phyloP scores from a whole-genome alignment of 345 rosid genomes.

The Hevea brasiliensis region DNA sequence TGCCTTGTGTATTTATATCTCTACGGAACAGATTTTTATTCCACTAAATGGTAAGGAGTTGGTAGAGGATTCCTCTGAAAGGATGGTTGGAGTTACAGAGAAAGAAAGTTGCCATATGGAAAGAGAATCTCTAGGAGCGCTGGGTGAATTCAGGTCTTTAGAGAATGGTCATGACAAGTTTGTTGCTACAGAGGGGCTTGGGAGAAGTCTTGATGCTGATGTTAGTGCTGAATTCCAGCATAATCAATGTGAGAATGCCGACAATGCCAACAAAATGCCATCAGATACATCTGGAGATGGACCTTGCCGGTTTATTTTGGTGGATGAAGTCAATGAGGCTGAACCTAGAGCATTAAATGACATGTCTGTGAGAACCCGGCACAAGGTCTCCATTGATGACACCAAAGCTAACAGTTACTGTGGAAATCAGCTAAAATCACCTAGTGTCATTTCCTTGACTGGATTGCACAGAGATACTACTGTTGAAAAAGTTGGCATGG shows the following conservation, averaged over 20 bases:
- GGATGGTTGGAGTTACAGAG: slow-evolving; percentile 9
- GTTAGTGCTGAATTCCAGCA: slow-evolving; percentile 17
- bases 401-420: not conserved
- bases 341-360: not conserved
- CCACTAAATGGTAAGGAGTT: not conserved
- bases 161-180: slow-evolving; percentile 20
- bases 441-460: slow-evolving; percentile 5
- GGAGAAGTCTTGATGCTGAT: slow-evolving; percentile 17
- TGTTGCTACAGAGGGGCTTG: slow-evolving; percentile 19
- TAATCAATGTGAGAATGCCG: slow-evolving; percentile 14
- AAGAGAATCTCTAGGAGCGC: slow-evolving; percentile 19
- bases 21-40: slow-evolving; percentile 5
- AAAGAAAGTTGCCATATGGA: slow-evolving; percentile 15
- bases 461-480: slow-evolving; percentile 12
- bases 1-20: too few relatives aligned
- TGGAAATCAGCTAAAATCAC: not conserved
- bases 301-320: not conserved
- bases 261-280: slow-evolving; percentile 8
- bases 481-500: slow-evolving; percentile 8
- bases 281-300: slow-evolving; percentile 9
- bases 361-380: too few relatives aligned
- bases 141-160: slow-evolving; percentile 16
- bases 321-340: slow-evolving; percentile 21
- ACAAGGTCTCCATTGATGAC: too few relatives aligned
- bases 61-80: slow-evolving; percentile 16